These are phyloP conservation scores for Sugiyamaella neomexicana DNA, from an alignment of 1,139 yeast species.

Conservation along the genomic window DNA sequence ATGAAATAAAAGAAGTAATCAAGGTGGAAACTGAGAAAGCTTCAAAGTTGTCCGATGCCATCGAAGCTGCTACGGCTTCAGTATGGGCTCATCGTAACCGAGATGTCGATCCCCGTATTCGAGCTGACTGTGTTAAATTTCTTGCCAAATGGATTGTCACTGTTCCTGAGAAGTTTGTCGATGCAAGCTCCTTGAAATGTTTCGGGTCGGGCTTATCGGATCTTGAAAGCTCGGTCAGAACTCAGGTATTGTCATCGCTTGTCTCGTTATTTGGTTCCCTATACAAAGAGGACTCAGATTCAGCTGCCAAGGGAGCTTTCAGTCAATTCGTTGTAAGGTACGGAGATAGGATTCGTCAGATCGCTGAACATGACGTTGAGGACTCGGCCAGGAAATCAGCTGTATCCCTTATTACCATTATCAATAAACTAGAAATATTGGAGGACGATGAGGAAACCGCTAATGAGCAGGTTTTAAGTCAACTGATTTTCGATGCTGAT, in stretches of 20 bases:
- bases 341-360: conserved; percentile 62
- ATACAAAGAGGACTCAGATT: conserved; percentile 34
- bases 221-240: conserved; percentile 57
- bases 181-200: conserved; percentile 67
- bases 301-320: conserved; percentile 42
- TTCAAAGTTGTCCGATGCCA: conserved; percentile 53
- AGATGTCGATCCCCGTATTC: conserved; percentile 71
- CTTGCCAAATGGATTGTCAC: conserved; percentile 69
- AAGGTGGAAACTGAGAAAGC: conserved; percentile 49
- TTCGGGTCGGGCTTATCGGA: conserved; percentile 87
- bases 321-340: conserved; percentile 74
- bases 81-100: conserved; percentile 76
- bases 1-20: conserved; percentile 13
- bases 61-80: conserved; percentile 65
- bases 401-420: conserved; percentile 54
- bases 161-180: conserved; percentile 70
- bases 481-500: conserved; percentile 48
- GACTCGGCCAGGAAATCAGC: conserved; percentile 54
- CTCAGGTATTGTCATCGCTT: conserved; percentile 62
- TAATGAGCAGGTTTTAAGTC: conserved; percentile 38
- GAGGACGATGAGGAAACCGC: conserved; percentile 57
- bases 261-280: conserved; percentile 47
- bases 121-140: conserved; percentile 64
- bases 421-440: conserved; percentile 61
- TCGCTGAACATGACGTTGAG: conserved; percentile 56